phyloP scores from a whole-genome alignment of 192 early-diverging fungal species.

The Irineochytrium annulatum region DNA sequence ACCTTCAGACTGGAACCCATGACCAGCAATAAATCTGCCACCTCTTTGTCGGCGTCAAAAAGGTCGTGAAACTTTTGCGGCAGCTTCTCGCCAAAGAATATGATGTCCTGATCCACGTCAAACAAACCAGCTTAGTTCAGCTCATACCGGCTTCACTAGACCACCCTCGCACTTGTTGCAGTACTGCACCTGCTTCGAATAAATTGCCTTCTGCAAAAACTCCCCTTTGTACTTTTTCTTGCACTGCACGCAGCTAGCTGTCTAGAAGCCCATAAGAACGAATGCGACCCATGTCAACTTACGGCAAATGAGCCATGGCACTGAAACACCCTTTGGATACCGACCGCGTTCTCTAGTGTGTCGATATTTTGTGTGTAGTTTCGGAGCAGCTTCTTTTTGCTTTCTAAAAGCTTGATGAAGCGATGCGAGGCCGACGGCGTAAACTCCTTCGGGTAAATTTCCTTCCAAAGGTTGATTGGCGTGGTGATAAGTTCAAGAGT shows the following conservation, averaged over 20 bases:
- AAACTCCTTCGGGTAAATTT: slow-evolving; percentile 87
- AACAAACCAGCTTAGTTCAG: too few species aligned
- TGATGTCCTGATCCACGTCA: too few species aligned
- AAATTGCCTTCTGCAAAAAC: too few species aligned
- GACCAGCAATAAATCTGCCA: slow-evolving; percentile 86
- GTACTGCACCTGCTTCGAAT: slow-evolving; percentile 60
- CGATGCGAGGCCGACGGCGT: slow-evolving; percentile 79
- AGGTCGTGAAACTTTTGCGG: slow-evolving; percentile 73
- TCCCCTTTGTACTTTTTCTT: too few species aligned
- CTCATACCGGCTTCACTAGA: slow-evolving; percentile 88
- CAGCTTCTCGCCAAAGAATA: slow-evolving; percentile 95
- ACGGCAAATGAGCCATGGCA: slow-evolving; percentile 98
- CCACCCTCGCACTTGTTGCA: slow-evolving; percentile 72
- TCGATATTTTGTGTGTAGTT: slow-evolving; percentile 99
- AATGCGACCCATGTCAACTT: too few species aligned
- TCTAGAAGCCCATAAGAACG: too few species aligned
- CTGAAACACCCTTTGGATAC: slow-evolving; percentile 76
- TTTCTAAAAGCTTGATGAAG: slow-evolving; percentile 86
- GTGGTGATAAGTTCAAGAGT: background rate
- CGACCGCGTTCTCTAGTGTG: slow-evolving; percentile 83
- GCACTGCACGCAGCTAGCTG: slow-evolving; percentile 4
- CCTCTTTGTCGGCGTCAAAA: slow-evolving; percentile 65
- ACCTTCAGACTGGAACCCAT: slow-evolving; percentile 97
- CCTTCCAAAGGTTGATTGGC: slow-evolving; percentile 32
- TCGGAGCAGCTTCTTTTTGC: slow-evolving; percentile 75